These are phyloP conservation scores for Paramecium sonneborni DNA, from an alignment of 73 alveolate genomes.

Conservation along the genomic window DNA sequence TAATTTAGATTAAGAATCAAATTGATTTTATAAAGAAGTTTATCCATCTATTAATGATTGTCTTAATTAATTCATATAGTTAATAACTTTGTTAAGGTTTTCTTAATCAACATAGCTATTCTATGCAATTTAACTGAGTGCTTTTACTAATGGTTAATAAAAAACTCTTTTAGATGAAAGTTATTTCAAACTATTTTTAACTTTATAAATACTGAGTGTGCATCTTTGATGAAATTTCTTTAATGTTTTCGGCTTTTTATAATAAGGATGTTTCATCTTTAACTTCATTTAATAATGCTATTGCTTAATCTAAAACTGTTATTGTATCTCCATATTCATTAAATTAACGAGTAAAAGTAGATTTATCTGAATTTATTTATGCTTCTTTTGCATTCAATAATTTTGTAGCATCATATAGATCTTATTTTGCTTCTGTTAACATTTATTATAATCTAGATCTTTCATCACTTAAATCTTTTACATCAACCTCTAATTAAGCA, in stretches of 20 bases:
- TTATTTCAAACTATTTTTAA: not conserved
- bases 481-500: slow-evolving; percentile 39
- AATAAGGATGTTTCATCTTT: slow-evolving; percentile 14
- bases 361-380: not conserved
- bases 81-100: slow-evolving; percentile 26
- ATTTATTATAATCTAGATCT: not conserved
- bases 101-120: slow-evolving; percentile 46
- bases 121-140: not conserved
- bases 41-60: slow-evolving; percentile 35
- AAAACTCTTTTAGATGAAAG: not conserved
- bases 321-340: slow-evolving; percentile 34
- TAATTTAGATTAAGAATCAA: not conserved
- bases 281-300: not conserved
- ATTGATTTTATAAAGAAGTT: slow-evolving; percentile 7
- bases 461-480: not conserved
- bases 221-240: not conserved
- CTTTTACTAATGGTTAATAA: slow-evolving; percentile 44
- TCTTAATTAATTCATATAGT: slow-evolving; percentile 9
- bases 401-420: slow-evolving; percentile 36
- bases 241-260: not conserved
- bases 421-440: not conserved
- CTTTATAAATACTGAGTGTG: not conserved
- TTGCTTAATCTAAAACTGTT: slow-evolving; percentile 27
- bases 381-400: slow-evolving; percentile 9
- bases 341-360: not conserved